Base-by-base conservation (phyloP, 1,139 yeast genomes). In the Pneumocystis canis region DNA sequence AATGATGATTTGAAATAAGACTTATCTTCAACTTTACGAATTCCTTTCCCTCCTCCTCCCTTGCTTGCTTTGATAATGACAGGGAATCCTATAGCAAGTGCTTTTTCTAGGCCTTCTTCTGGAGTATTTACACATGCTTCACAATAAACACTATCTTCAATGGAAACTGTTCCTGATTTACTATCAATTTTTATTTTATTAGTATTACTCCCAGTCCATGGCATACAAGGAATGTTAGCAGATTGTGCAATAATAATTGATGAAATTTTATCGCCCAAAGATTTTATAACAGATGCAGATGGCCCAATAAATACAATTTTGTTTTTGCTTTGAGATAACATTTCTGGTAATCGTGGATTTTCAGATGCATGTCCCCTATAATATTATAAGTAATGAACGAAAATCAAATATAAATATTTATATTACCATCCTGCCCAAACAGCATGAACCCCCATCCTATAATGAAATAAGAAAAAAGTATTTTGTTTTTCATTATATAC, bases 31-130 rank as follows among this genome's bases (percentile, higher is more conserved):
- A 87, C 96, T 75, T 88, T 88, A 80, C 97, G 84, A 73, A 89
- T 89, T 81, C 97, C 97, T 77, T 89, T 89, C 80, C 97, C 97
- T 79, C 97, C 97, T 77, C 97, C 97, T 80, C 97, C 97, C 84
- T 89, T 97, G 66, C 96, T 88, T 58, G 97, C 97, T 75, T 89
- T 89, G 71, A 89, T 83, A 97, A 89, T 89, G 62, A 89, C 94
- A 58, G 97, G 97, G 79, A 89, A 89, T 1, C 98, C 97, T 70
- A 92, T 90, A 71, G 81, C 75, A 70, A 79, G 82, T 65, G 97
- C 97, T 74, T 86, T 87, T 61, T 70, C 80, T 65, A 90, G 80
- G 67, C 97, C 98, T 71, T 90, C 96, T 72, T 85, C 94, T 60
- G 97, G 90, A 60, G 84, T 79, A 14, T 79, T 76, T 73, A 90